These are phyloP conservation scores for Solanum sejunctum DNA, from an alignment of 257 asterid genomes.

Conservation along the genomic window DNA sequence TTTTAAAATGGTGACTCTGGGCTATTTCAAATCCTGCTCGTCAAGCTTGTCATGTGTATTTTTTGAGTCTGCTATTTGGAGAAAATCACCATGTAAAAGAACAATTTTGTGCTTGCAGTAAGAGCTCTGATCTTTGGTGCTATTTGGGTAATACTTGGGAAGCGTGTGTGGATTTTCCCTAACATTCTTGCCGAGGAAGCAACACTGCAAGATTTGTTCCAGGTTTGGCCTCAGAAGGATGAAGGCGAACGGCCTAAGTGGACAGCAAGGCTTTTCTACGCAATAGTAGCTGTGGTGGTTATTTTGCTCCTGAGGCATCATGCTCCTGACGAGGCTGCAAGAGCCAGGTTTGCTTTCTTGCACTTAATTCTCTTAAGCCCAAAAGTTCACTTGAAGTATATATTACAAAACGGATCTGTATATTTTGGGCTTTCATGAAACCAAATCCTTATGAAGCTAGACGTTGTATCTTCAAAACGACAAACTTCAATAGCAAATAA, in stretches of 20 bases:
- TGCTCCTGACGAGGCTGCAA: conserved; percentile 99
- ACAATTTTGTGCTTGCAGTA: conserved; percentile 30
- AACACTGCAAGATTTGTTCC: conserved; percentile 86
- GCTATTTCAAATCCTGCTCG: background rate
- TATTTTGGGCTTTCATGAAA: background rate
- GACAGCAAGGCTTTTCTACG: conserved; percentile 85
- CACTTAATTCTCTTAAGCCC: background rate
- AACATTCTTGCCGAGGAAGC: conserved; percentile 99
- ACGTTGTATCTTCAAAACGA: background rate
- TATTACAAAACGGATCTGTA: background rate
- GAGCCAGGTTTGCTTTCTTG: conserved; percentile 65
- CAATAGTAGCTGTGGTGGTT: conserved; percentile 52
- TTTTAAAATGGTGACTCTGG: background rate
- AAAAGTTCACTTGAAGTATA: background rate
- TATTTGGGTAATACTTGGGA: conserved; percentile 70
- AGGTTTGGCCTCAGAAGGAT: conserved; percentile 96
- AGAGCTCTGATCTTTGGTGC: conserved; percentile 76
- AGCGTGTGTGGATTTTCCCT: conserved; percentile 96
- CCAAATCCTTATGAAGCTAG: background rate
- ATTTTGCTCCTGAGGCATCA: conserved; percentile 83
- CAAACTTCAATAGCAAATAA: background rate
- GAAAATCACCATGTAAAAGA: background rate
- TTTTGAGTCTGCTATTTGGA: background rate
- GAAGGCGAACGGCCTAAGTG: conserved; percentile 88
- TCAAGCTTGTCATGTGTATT: background rate